Conservation (phyloP, 2,329 filamentous ascomycete species). For the Chaetomiaceae sp. region DNA sequence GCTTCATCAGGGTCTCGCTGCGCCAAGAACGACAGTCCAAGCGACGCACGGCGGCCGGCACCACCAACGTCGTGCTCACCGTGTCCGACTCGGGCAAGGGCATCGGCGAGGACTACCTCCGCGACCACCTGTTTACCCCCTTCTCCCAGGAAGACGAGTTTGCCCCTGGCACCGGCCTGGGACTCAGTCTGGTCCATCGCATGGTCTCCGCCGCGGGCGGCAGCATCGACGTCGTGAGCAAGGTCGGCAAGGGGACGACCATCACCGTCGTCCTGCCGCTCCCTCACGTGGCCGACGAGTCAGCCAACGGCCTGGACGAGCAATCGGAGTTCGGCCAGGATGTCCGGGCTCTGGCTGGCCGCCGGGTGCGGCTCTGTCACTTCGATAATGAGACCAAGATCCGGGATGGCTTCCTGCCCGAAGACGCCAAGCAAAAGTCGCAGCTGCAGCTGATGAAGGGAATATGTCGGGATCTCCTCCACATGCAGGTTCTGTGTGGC, state of each 20-base stretch:
- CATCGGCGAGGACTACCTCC: conserved; percentile 56
- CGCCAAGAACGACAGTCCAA: conserved; percentile 7
- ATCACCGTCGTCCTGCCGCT: conserved; percentile 13
- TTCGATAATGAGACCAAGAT: no score
- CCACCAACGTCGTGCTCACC: conserved; percentile 32
- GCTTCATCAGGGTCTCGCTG: conserved; percentile 19
- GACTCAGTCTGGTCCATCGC: conserved; percentile 56
- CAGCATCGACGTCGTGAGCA: conserved; percentile 48
- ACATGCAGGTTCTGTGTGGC: no score
- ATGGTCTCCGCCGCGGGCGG: conserved; percentile 55
- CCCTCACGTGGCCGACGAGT: background rate
- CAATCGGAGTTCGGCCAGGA: no score
- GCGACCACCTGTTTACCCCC: conserved; percentile 53
- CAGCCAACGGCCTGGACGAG: no score
- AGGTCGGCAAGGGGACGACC: conserved; percentile 28
- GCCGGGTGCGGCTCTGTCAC: no score
- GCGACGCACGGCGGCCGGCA: background rate
- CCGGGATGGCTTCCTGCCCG: no score
- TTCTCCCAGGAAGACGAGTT: conserved; percentile 59
- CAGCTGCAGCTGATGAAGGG: background rate
- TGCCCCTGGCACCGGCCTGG: conserved; percentile 55
- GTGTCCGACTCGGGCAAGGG: conserved; percentile 60
- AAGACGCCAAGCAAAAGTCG: background rate
- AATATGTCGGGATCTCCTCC: no score
- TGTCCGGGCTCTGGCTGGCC: background rate